Percentiles rank a stretch among this genome's conserved stretches.
phyloP scores from a whole-genome alignment of 164 flowering plant species.

The Malania oleifera region DNA sequence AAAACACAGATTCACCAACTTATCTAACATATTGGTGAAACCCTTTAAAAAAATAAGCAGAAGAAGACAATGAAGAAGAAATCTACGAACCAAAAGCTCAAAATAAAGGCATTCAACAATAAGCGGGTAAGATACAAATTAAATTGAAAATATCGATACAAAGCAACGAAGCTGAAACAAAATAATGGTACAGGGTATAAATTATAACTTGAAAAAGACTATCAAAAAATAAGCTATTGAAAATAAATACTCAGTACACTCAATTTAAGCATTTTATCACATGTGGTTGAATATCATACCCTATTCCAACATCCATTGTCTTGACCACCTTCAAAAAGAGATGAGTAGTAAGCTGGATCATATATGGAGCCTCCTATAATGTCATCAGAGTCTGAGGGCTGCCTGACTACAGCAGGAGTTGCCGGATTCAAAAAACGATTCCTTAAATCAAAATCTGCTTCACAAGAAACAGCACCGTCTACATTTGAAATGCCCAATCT shows the following conservation, averaged over 20 bases:
- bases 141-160: too few relatives aligned
- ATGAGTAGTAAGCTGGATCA: slow-evolving; percentile 80
- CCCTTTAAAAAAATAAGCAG: too few relatives aligned
- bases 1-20: too few relatives aligned
- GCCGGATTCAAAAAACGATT: slow-evolving; percentile 69
- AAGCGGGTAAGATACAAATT: too few relatives aligned
- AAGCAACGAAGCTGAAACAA: too few relatives aligned
- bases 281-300: slow-evolving; percentile 41
- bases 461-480: slow-evolving; percentile 38
- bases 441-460: slow-evolving; percentile 61
- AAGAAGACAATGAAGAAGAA: too few relatives aligned
- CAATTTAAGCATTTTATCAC: slow-evolving; percentile 4
- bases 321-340: slow-evolving; percentile 69
- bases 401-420: slow-evolving; percentile 35
- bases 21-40: too few relatives aligned
- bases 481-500: slow-evolving; percentile 66
- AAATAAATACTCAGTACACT: too few relatives aligned
- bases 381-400: slow-evolving; percentile 49
- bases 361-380: slow-evolving; percentile 72
- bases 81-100: too few relatives aligned
- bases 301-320: slow-evolving; percentile 24
- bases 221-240: not conserved
- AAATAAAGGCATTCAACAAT: too few relatives aligned
- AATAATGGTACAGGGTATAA: too few relatives aligned
- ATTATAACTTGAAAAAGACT: not conserved